Conservation (phyloP, 495 filamentous ascomycete species). For the Annulohypoxylon bovei region DNA sequence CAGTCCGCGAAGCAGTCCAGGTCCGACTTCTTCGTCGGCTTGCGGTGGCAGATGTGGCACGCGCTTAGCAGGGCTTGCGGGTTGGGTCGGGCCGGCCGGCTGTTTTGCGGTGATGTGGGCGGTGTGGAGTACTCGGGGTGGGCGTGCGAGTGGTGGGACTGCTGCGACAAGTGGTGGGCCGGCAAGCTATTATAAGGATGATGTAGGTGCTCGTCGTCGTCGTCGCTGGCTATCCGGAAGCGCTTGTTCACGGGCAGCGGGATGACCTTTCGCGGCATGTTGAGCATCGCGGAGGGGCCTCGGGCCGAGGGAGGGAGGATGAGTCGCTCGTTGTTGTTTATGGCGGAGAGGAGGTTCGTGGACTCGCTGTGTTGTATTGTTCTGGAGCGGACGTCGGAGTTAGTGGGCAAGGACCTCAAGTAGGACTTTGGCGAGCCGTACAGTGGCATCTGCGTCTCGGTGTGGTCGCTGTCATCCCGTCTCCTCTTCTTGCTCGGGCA, state of each 20-base stretch:
- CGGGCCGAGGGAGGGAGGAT: slow-evolving; percentile 23
- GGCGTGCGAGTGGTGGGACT: slow-evolving; percentile 39
- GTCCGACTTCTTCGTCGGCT: slow-evolving; percentile 58
- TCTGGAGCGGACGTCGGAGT: slow-evolving; percentile 24
- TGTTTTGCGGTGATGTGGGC: slow-evolving; percentile 25
- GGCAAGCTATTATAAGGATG: slow-evolving; percentile 15
- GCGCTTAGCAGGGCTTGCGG: slow-evolving; percentile 47
- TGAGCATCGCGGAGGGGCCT: slow-evolving; percentile 23
- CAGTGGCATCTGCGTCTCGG: slow-evolving; percentile 46
- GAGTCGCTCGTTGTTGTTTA: slow-evolving; percentile 35
- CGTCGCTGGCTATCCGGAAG: slow-evolving; percentile 34
- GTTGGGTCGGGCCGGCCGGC: slow-evolving; percentile 16
- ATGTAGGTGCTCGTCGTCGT: slow-evolving; percentile 21
- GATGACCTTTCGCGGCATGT: slow-evolving; percentile 44
- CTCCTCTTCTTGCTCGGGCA: slow-evolving; percentile 53
- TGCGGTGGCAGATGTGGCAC: slow-evolving; percentile 61
- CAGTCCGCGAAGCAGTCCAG: slow-evolving; percentile 60
- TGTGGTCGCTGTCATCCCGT: slow-evolving; percentile 50
- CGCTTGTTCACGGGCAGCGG: slow-evolving; percentile 50
- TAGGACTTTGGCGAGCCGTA: slow-evolving; percentile 37
- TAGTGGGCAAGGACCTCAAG: slow-evolving; percentile 21
- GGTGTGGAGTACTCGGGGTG: slow-evolving; percentile 39
- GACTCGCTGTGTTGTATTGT: slow-evolving; percentile 32
- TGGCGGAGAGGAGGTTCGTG: slow-evolving; percentile 35
- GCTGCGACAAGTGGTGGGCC: slow-evolving; percentile 19